A percentile compares a stretch with the other conserved stretches of the same genome.
Conservation (phyloP, 2,329 filamentous ascomycete genomes). For the Neofusicoccum laricinum region DNA sequence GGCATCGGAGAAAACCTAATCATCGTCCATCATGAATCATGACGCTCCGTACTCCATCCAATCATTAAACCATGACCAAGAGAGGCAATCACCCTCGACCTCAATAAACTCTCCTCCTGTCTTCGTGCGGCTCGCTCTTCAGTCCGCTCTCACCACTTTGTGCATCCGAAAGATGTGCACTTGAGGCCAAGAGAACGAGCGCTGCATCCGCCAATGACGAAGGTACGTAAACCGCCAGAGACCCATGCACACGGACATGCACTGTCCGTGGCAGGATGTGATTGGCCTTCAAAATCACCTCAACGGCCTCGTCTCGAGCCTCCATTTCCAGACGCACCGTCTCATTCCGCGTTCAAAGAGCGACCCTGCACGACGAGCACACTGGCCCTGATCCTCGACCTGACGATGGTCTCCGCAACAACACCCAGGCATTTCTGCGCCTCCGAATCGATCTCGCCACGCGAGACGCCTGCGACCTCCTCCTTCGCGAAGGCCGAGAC, state of each 20-base stretch:
- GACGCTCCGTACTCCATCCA: not conserved
- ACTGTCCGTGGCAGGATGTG: not conserved
- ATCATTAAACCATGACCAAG: not conserved
- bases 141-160: not conserved
- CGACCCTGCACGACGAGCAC: slow-evolving; percentile 64
- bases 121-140: not conserved
- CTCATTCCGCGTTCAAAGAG: not conserved
- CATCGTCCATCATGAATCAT: slow-evolving; percentile 5
- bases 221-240: not conserved
- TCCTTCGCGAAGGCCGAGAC: slow-evolving; percentile 20
- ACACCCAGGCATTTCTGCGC: slow-evolving; percentile 54
- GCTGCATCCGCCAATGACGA: too few species aligned
- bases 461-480: slow-evolving; percentile 11
- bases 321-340: not conserved
- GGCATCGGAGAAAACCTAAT: not conserved
- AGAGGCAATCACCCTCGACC: not conserved
- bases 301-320: not conserved
- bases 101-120: not conserved
- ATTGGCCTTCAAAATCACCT: not conserved
- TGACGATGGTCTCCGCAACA: slow-evolving; percentile 60
- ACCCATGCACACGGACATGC: not conserved
- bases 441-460: slow-evolving; percentile 30
- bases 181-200: not conserved
- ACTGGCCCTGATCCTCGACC: slow-evolving; percentile 61
- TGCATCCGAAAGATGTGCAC: not conserved